Conservation (phyloP, 2,329 filamentous ascomycete species). For the Colletotrichum sp. region DNA sequence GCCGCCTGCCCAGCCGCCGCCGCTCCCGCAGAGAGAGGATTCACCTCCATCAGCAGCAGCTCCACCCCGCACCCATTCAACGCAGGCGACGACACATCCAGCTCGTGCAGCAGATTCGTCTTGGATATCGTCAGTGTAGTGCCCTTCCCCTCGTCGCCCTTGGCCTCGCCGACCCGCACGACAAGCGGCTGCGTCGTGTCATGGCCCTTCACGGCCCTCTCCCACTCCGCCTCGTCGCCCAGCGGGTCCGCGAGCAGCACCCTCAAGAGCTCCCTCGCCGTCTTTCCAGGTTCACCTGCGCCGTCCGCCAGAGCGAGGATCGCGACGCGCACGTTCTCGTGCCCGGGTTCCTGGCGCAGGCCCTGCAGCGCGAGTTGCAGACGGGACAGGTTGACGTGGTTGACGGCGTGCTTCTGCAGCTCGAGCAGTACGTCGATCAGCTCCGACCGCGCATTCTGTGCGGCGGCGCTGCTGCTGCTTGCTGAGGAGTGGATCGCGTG, state of each 20-base stretch:
- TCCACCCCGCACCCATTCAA: conserved; percentile 69
- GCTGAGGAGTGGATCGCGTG: neutral
- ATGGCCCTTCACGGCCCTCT: conserved; percentile 61
- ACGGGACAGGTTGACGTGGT: conserved; percentile 70
- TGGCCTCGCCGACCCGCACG: conserved; percentile 47
- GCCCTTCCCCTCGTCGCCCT: neutral
- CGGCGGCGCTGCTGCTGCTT: neutral
- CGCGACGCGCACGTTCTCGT: conserved; percentile 64
- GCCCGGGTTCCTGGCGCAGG: conserved; percentile 59
- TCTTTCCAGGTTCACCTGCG: conserved; percentile 40
- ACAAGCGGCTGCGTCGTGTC: conserved; percentile 64
- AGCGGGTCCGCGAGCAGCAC: conserved; percentile 76
- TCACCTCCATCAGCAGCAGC: conserved; percentile 60
- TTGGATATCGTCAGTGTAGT: conserved; percentile 24
- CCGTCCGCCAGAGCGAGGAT: conserved; percentile 54
- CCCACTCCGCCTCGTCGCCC: conserved; percentile 68
- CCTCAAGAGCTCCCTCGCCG: conserved; percentile 70
- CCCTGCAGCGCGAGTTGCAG: conserved; percentile 75
- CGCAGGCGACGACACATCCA: conserved; percentile 67
- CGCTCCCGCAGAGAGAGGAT: conserved; percentile 47
- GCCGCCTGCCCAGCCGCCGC: conserved; percentile 42
- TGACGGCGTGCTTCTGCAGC: conserved; percentile 65
- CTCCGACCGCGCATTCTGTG: conserved; percentile 48
- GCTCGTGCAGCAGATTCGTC: conserved; percentile 54
- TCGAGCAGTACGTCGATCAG: conserved; percentile 64